Base-by-base conservation (phyloP, 2,329 filamentous ascomycete genomes). In the Emmonsiellopsis sp. region DNA sequence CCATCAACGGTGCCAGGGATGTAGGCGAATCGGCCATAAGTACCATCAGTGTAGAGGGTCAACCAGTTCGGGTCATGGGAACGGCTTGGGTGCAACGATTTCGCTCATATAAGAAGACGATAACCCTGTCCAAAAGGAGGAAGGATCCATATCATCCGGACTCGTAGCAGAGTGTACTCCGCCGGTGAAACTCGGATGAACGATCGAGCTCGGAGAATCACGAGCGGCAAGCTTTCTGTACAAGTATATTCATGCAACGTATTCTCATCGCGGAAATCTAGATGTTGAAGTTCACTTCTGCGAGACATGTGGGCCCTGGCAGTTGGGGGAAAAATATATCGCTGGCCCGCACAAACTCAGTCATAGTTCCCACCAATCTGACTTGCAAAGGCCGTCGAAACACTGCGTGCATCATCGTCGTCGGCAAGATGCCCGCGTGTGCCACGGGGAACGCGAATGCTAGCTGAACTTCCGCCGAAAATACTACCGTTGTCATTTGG, bases 301-400 rank as follows among this genome's bases (percentile, higher is more conserved):
- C 11, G 40, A 32, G 16, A 47, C n/a, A 38, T 34, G 34, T 48
- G 40, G 32, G 44, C 9, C 51, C 55, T 50, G 41, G 35, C 54
- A 15, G 41, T 47, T 38, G 31, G 43, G 53, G 54, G 53, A 49
- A 41, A 48, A 48, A 42, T 49, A 20, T 38, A 10, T 26, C 20
- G 20, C 15, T 47, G 45, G 30, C 16, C n/a, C 16, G 10, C 40
- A 31, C 40, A 57, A 51, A 56, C 60, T 82, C 79, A 82, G 67
- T 83, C 80, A 63, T 82, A 82, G 61, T 75, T 79, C 42, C 79
- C 78, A 53, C 89, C 90, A 61, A 96, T 84, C 72, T 97, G 93
- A 74, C 90, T 96, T 57, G 92, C 91, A 74, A 97, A 98, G 48
- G 91, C 91, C 51, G 93, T 97, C 66, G 89, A 95, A 64, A 97